Conservation (phyloP, 1,139 yeast genomes). For the Hansenula sp. region DNA sequence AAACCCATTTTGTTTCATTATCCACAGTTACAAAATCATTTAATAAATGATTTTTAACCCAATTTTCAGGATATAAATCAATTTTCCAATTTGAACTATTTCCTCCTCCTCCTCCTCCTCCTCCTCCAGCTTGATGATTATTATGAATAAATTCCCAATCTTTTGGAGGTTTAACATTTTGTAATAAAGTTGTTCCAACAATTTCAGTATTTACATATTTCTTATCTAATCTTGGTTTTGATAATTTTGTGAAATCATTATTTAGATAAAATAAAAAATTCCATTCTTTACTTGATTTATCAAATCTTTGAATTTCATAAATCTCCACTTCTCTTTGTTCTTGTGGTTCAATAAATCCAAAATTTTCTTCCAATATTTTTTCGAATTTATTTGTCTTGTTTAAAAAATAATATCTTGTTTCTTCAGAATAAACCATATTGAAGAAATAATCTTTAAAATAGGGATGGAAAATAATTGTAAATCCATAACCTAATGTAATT, state of each 20-base stretch:
- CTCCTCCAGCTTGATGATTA: too few species aligned
- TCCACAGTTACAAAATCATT: slow-evolving; percentile 55
- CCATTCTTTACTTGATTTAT: slow-evolving; percentile 56
- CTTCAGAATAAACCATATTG: slow-evolving; percentile 50
- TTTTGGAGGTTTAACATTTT: slow-evolving; percentile 47
- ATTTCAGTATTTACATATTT: slow-evolving; percentile 13
- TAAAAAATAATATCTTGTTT: slow-evolving; percentile 49
- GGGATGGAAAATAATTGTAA: slow-evolving; percentile 53
- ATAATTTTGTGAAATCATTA: slow-evolving; percentile 47
- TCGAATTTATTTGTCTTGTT: slow-evolving; percentile 45
- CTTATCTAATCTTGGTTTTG: slow-evolving; percentile 30
- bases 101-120: too few species aligned
- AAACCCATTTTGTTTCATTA: slow-evolving; percentile 75
- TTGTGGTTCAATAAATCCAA: slow-evolving; percentile 29
- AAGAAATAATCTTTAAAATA: slow-evolving; percentile 40
- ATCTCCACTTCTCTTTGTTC: slow-evolving; percentile 50
- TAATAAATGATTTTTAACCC: slow-evolving; percentile 53
- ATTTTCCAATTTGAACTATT: slow-evolving; percentile 45
- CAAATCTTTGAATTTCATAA: slow-evolving; percentile 65
- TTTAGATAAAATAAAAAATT: slow-evolving; percentile 49
- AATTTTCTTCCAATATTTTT: slow-evolving; percentile 29
- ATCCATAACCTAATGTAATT: slow-evolving; percentile 48
- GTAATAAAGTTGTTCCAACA: slow-evolving; percentile 29
- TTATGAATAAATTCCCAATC: slow-evolving; percentile 49
- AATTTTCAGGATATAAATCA: slow-evolving; percentile 52